Evolutionary conservation across 2,329 filamentous ascomycete genomes (phyloP).

Genomic region (Verticillium zaregamsianum): DNA sequence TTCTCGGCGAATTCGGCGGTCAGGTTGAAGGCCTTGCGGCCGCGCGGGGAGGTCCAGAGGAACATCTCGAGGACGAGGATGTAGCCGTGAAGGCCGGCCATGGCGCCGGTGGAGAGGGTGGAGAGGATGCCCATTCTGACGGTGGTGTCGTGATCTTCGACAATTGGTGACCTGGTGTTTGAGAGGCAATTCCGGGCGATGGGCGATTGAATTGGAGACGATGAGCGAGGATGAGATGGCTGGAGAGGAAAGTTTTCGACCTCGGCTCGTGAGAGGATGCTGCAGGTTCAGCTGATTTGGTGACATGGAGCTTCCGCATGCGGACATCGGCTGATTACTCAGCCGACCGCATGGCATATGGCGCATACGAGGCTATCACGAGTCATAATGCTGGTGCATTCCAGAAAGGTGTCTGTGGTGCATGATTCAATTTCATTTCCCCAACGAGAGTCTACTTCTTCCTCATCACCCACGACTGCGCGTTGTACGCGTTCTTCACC

Average conservation of each 20-base stretch:
- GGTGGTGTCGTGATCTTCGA: neutral
- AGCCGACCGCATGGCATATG: neutral
- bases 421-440: neutral
- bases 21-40: constrained; percentile 38
- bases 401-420: neutral
- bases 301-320: neutral
- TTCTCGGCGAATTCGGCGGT: constrained; percentile 39
- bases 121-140: constrained; percentile 28
- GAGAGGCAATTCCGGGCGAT: neutral
- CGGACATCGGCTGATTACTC: neutral
- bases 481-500: constrained; percentile 48
- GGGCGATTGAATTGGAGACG: neutral
- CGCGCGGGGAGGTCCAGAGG: constrained; percentile 42
- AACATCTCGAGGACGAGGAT: constrained; percentile 46
- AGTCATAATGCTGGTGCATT: neutral
- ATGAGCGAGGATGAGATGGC: neutral
- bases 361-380: neutral
- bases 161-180: neutral
- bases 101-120: constrained; percentile 27
- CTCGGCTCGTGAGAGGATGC: neutral
- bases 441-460: constrained; percentile 9
- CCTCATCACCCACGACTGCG: constrained; percentile 49
- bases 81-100: constrained; percentile 41
- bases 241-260: neutral
- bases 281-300: neutral